Conservation (phyloP, 2,329 filamentous ascomycete genomes). For the Scedosporium boydii region DNA sequence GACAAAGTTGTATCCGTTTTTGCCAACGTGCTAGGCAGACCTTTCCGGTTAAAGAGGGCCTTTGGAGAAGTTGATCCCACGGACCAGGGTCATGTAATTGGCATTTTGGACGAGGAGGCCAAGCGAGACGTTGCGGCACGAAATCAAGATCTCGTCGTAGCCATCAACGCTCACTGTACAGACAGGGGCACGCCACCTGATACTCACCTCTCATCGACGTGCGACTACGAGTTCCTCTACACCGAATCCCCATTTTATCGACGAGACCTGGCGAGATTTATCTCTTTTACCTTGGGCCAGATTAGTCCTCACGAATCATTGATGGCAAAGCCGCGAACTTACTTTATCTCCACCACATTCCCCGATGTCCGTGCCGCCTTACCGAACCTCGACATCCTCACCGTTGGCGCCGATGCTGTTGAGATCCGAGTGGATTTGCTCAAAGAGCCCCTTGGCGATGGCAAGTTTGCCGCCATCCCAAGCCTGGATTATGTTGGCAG, state of each 20-base stretch:
- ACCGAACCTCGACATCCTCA: conserved; percentile 78
- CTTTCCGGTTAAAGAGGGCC: conserved; percentile 33
- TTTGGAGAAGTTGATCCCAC: conserved; percentile 33
- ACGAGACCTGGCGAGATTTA: conserved; percentile 67
- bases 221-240: conserved; percentile 84
- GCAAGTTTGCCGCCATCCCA: conserved; percentile 54
- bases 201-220: conserved; percentile 51
- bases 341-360: conserved; percentile 82
- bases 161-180: conserved; percentile 70
- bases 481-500: conserved; percentile 78
- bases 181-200: conserved; percentile 63
- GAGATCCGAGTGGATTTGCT: conserved; percentile 78
- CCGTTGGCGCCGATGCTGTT: conserved; percentile 76
- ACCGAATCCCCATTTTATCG: conserved; percentile 62
- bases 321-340: conserved; percentile 68
- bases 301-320: conserved; percentile 69
- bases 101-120: conserved; percentile 49
- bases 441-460: conserved; percentile 58
- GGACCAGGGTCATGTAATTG: conserved; percentile 57
- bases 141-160: conserved; percentile 48
- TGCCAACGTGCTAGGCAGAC: conserved; percentile 70
- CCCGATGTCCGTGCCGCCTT: conserved; percentile 75
- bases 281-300: conserved; percentile 72
- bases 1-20: conserved; percentile 66
- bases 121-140: conserved; percentile 48